Percentiles rank a stretch among this genome's conserved stretches.
These are phyloP conservation scores for Sarocladium brachiariae DNA, from an alignment of 2,329 filamentous ascomycete genomes.

Conservation along the genomic window DNA sequence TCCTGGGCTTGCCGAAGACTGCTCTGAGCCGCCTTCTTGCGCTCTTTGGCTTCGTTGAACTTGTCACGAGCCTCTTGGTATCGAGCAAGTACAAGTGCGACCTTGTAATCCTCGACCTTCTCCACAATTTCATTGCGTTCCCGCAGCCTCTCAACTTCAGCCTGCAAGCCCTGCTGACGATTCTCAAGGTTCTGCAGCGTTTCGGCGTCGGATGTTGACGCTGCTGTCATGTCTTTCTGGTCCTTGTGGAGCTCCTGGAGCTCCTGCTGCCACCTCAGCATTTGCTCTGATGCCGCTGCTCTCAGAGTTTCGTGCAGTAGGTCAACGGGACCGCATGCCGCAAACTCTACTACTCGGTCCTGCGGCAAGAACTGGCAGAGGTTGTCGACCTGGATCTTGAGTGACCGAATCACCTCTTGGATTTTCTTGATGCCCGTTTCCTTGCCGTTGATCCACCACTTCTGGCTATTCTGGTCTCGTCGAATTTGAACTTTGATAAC, in stretches of 20 bases:
- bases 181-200: constrained; percentile 60
- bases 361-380: constrained; percentile 95
- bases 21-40: constrained; percentile 44
- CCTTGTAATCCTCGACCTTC: constrained; percentile 58
- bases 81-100: constrained; percentile 56
- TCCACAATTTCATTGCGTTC: constrained; percentile 65
- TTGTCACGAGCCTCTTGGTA: constrained; percentile 50
- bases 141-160: constrained; percentile 75
- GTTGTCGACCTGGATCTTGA: constrained; percentile 95
- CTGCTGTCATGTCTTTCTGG: constrained; percentile 55
- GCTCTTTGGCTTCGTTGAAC: constrained; percentile 45
- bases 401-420: constrained; percentile 57
- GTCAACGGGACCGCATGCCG: constrained; percentile 72
- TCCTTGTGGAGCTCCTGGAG: constrained; percentile 64
- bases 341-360: constrained; percentile 92
- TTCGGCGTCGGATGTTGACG: constrained; percentile 53
- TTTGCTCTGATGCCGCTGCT: constrained; percentile 75
- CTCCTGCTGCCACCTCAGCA: constrained; percentile 69
- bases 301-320: constrained; percentile 80
- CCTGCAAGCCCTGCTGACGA: constrained; percentile 67
- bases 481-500: constrained; percentile 71
- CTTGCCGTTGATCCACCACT: constrained; percentile 71
- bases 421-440: constrained; percentile 57
- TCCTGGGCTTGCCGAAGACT: constrained; percentile 55
- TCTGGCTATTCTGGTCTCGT: constrained; percentile 71